These are phyloP conservation scores for Lomentospora prolificans DNA, from an alignment of 2,329 filamentous ascomycete genomes.

Conservation along the genomic window DNA sequence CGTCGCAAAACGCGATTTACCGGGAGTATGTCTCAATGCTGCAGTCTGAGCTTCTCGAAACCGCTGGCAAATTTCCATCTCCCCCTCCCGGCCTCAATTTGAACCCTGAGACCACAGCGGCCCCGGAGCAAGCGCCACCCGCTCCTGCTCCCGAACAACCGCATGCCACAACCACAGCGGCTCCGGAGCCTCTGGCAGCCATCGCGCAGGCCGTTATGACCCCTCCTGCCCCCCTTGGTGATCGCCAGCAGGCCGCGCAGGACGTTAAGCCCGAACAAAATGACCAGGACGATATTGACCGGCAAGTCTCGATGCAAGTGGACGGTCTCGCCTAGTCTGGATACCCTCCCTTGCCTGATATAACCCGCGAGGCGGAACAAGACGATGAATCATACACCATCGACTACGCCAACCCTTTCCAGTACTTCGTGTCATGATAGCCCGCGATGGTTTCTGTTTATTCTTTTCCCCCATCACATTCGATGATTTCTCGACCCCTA, in stretches of 20 bases:
- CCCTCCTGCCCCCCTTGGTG: constrained; percentile 6
- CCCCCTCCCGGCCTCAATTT: constrained; percentile 74
- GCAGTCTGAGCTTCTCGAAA: constrained; percentile 76
- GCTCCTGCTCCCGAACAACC: constrained; percentile 15
- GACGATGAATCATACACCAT: not conserved
- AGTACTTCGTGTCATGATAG: not conserved
- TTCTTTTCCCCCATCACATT: not conserved
- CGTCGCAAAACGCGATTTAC: constrained; percentile 81
- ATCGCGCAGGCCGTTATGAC: constrained; percentile 8
- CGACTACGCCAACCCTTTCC: not conserved
- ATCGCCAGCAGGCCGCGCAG: constrained; percentile 10
- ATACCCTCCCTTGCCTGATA: constrained; percentile 6
- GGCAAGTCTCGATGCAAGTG: constrained; percentile 30
- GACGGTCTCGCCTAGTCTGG: constrained; percentile 5
- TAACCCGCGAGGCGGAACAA: constrained; percentile 5
- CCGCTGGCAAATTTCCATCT: constrained; percentile 73
- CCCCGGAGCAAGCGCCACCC: constrained; percentile 13
- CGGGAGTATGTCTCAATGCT: constrained; percentile 89
- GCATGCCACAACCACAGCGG: not conserved
- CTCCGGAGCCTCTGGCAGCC: constrained; percentile 10
- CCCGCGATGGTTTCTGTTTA: not conserved
- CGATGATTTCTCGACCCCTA: not conserved
- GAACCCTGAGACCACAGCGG: constrained; percentile 32
- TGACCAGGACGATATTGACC: constrained; percentile 43
- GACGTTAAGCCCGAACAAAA: not conserved